Base-by-base conservation (phyloP, 768 basidiomycete species). In the Boletales sp. region DNA sequence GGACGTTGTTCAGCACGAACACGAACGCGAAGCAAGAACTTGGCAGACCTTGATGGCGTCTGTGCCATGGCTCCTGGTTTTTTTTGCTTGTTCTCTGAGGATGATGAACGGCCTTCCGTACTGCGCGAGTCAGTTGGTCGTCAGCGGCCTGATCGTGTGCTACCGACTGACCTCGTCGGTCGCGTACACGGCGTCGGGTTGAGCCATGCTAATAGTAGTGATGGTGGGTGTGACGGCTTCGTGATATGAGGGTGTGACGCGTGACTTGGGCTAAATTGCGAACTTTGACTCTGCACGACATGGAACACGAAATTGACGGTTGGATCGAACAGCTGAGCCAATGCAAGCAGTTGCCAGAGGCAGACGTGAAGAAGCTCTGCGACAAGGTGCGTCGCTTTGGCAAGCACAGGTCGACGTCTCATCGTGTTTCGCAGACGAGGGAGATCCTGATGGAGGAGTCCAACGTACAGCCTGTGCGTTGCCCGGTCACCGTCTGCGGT, bases 381-480 rank as follows among this genome's bases (percentile, higher is more conserved):
- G 95, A 98, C 81, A 98, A 96, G 90, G 96, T 94, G 34, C 43
- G 56, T 50, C 4, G 9, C 33, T 34, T 14, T 34, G 1, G 33
- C 11, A 34, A 50, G 58, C 51, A 55, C 52, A 4, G 53, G 51
- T 65, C 55, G 38, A 43, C 44, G 18, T 4, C 54, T 61, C 31
- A 56, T 61, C 42, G 43, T 21, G 57, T 41, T 48, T 56, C 7
- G 57, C 48, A 99, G 96, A 94, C 96, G 48, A 82, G 95, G 65
- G 96, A 98, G 74, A 95, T 99, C 59, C 71, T 99, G 69, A 94
- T 96, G 88, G 95, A 96, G 65, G 96, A 99, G 76, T 94, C 91
- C 31, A 99, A 99, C 68, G 96, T 99, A 2, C 95, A 98, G 72
- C 94, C 94, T 18, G 96, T 99, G 48, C 79, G 89, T 71, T 98